A percentile compares a stretch with the other conserved stretches of the same genome.
Evolutionary conservation across 2,329 filamentous ascomycete species (phyloP).

Genomic region (Cercospora sp.): DNA sequence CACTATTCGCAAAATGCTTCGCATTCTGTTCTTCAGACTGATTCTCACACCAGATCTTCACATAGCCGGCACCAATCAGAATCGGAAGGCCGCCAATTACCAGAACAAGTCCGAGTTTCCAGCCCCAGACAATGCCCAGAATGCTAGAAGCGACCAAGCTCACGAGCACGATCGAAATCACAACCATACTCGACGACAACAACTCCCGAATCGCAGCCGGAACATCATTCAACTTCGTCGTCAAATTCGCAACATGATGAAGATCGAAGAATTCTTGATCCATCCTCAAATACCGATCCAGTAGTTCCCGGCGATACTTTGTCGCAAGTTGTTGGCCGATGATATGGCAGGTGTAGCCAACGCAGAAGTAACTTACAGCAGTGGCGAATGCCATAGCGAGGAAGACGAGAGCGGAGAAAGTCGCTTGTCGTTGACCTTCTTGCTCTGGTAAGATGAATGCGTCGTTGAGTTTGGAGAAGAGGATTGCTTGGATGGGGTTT

Average conservation of each 20-base stretch:
- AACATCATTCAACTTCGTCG: slow-evolving; percentile 49
- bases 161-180: not conserved
- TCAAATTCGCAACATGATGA: slow-evolving; percentile 52
- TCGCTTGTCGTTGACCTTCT: slow-evolving; percentile 43
- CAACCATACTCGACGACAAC: not conserved
- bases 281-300: slow-evolving; percentile 49
- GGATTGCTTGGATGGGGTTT: slow-evolving; percentile 49
- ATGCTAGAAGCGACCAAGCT: not conserved
- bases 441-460: slow-evolving; percentile 47
- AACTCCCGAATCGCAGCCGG: not conserved
- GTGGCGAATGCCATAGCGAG: slow-evolving; percentile 55
- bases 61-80: not conserved
- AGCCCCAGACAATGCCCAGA: not conserved
- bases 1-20: not conserved
- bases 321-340: slow-evolving; percentile 28
- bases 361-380: slow-evolving; percentile 50
- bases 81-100: not conserved
- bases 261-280: slow-evolving; percentile 85
- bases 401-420: slow-evolving; percentile 59
- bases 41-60: not conserved
- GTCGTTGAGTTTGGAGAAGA: slow-evolving; percentile 52
- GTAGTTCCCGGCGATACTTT: slow-evolving; percentile 30
- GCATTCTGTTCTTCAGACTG: not conserved
- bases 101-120: not conserved
- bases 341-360: slow-evolving; percentile 26